These are phyloP conservation scores for Alternaria panax DNA, from an alignment of 2,329 filamentous ascomycete genomes.

Conservation along the genomic window DNA sequence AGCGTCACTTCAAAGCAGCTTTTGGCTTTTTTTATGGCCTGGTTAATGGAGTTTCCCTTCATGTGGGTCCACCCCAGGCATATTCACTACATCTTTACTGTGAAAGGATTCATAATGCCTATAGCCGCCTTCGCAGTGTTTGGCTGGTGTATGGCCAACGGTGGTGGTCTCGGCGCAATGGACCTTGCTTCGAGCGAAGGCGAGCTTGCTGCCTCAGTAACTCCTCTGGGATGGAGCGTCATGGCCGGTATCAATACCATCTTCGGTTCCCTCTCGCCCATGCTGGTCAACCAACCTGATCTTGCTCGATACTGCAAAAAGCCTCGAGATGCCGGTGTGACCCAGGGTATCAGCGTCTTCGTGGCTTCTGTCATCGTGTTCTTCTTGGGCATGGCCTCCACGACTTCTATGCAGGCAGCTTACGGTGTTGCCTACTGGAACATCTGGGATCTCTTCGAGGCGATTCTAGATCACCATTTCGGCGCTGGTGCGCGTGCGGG, in stretches of 20 bases:
- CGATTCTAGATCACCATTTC: slow-evolving; percentile 53
- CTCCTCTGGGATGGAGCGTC: slow-evolving; percentile 47
- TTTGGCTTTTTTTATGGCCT: slow-evolving; percentile 42
- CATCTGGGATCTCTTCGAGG: slow-evolving; percentile 55
- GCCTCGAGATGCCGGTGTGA: slow-evolving; percentile 37
- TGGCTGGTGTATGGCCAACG: slow-evolving; percentile 47
- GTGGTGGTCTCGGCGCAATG: slow-evolving; percentile 35
- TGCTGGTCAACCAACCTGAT: slow-evolving; percentile 54
- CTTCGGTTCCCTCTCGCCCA: slow-evolving; percentile 51
- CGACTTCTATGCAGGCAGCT: slow-evolving; percentile 44
- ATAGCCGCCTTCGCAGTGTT: slow-evolving; percentile 46
- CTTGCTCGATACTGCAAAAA: slow-evolving; percentile 51
- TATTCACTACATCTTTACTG: slow-evolving; percentile 35
- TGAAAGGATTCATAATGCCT: slow-evolving; percentile 44
- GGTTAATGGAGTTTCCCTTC: slow-evolving; percentile 44
- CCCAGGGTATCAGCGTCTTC: slow-evolving; percentile 49
- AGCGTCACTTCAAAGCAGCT: slow-evolving; percentile 45
- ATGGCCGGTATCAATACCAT: slow-evolving; percentile 55
- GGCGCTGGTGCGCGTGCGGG: slow-evolving; percentile 48
- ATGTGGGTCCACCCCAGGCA: slow-evolving; percentile 45
- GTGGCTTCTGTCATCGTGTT: slow-evolving; percentile 22
- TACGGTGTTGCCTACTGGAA: slow-evolving; percentile 55
- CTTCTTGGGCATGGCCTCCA: slow-evolving; percentile 30
- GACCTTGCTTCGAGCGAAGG: slow-evolving; percentile 18
- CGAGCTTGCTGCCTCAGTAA: slow-evolving; percentile 6